Evolutionary conservation across 1,139 yeast genomes (phyloP), one percentile per base, ranked within the genome.

Genomic region (Kodamaea plutei): DNA sequence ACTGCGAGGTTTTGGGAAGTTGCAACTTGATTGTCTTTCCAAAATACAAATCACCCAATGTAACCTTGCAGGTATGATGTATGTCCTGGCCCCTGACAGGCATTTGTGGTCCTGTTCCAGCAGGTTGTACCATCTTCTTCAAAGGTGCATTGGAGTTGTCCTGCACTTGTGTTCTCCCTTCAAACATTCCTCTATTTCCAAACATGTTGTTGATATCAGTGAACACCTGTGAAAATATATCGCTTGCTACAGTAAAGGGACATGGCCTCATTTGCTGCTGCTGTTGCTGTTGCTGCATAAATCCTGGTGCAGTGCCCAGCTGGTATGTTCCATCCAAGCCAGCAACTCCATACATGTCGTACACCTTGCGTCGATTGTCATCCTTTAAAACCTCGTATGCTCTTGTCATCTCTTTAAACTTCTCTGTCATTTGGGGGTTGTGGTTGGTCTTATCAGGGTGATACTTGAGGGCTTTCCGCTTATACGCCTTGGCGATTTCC

Each of bases 401-500:
- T 29, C 61, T 45, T 2, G 70, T 65, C 35, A 64, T 55, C 32
- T 56, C 67, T 44, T 68, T 68, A 45, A 68, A 68, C 41, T 52
- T 55, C 41, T 68, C 73, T 1, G 73, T 67, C 23, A 64, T 45
- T 30, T 52, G 58, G 1, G 69, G 68, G 38, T 68, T 58, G 38
- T 63, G 72, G 41, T 66, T 67, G 10, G 71, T 68, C 41, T 68
- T 68, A 42, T 68, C 74, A 1, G 74, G 74, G 39, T 68, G 74
- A 37, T 64, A 68, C 35, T 50, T 62, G 18, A 68, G 48, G 3
- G 73, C 73, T 35, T 57, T 53, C 38, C 53, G 57, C 38, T 63
- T 61, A 40, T 65, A 68, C 4, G 71, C 54, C 26, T 52, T 53
- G 12, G 69, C 52, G 11, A 68, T 66, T 33, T 65, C 72, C 27